Percentiles rank a stretch among this genome's conserved stretches.
These are phyloP conservation scores for Scenedesmus sp. DNA, from an alignment of 163 green algal genomes.

Conservation along the genomic window DNA sequence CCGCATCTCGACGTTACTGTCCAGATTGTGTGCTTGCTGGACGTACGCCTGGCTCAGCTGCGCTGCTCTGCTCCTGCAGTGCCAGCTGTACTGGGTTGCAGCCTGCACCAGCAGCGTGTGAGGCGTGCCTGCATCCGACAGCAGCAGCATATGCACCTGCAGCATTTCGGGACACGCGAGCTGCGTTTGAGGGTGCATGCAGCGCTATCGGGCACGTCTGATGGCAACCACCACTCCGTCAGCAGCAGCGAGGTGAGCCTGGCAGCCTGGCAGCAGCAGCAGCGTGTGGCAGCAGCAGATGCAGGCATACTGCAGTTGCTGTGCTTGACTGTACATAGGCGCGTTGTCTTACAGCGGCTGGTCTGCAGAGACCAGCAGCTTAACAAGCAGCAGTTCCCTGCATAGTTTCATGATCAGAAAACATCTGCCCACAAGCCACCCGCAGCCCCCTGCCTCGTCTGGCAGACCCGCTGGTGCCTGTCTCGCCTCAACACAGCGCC, in stretches of 20 bases:
- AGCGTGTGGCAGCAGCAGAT: background rate
- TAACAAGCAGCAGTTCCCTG: background rate
- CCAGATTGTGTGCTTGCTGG: background rate
- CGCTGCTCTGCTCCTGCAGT: background rate
- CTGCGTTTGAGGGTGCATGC: background rate
- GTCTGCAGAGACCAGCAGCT: background rate
- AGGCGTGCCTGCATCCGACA: background rate
- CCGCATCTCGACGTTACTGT: background rate
- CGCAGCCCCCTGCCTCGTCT: no score
- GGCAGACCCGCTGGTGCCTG: background rate
- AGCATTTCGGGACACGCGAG: background rate
- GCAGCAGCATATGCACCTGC: background rate
- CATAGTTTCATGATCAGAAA: background rate
- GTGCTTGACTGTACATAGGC: background rate
- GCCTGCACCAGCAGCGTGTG: background rate
- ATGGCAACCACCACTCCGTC: background rate
- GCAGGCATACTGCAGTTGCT: background rate
- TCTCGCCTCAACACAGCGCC: background rate
- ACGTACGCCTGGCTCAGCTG: background rate
- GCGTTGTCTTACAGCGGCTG: background rate
- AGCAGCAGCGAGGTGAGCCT: slow-evolving; percentile 14
- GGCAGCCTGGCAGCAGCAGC: background rate
- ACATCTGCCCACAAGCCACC: no score
- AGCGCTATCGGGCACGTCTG: slow-evolving; percentile 4
- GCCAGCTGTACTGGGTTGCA: background rate